A percentile compares a stretch with the other conserved stretches of the same genome.
phyloP scores from a whole-genome alignment of 305 asterid species.

The Ajuga reptans region DNA sequence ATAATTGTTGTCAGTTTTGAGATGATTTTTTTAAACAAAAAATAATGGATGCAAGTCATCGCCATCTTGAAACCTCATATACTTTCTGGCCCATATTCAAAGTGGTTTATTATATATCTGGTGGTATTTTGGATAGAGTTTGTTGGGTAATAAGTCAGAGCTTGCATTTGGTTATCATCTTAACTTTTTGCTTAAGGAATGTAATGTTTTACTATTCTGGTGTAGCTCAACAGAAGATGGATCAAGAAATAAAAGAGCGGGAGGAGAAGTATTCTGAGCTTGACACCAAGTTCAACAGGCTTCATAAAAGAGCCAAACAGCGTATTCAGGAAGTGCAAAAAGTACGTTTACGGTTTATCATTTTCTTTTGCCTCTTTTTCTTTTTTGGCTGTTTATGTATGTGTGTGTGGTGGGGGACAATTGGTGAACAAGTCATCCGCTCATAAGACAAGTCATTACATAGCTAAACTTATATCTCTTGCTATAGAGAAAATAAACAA shows the following conservation, averaged over 20 bases:
- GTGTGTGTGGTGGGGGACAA: too few relatives aligned
- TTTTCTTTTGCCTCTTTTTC: constrained; percentile 1
- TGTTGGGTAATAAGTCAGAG: neutral
- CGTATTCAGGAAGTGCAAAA: constrained; percentile 98
- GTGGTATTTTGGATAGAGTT: constrained; percentile 6
- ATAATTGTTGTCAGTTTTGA: constrained; percentile 16
- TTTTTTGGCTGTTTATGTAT: too few relatives aligned
- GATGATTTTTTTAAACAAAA: neutral
- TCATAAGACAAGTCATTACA: too few relatives aligned
- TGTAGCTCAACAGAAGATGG: constrained; percentile 88
- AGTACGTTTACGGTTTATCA: constrained; percentile 44
- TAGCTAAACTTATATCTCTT: too few relatives aligned
- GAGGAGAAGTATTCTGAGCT: constrained; percentile 87
- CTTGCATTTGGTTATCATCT: constrained; percentile 14
- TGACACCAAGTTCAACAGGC: constrained; percentile 83
- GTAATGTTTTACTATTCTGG: constrained; percentile 28
- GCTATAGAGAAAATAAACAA: too few relatives aligned
- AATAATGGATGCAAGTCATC: constrained; percentile 8
- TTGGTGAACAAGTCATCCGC: too few relatives aligned
- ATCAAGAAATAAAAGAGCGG: constrained; percentile 77
- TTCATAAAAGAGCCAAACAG: constrained; percentile 98
- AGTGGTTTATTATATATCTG: constrained; percentile 3
- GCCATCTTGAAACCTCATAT: constrained; percentile 7
- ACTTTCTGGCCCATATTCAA: neutral
- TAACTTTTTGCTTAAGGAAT: constrained; percentile 28